Evolutionary conservation across 2,329 filamentous ascomycete genomes (phyloP), one percentile per base, ranked within the genome.

Genomic region (Colletotrichum sp.): DNA sequence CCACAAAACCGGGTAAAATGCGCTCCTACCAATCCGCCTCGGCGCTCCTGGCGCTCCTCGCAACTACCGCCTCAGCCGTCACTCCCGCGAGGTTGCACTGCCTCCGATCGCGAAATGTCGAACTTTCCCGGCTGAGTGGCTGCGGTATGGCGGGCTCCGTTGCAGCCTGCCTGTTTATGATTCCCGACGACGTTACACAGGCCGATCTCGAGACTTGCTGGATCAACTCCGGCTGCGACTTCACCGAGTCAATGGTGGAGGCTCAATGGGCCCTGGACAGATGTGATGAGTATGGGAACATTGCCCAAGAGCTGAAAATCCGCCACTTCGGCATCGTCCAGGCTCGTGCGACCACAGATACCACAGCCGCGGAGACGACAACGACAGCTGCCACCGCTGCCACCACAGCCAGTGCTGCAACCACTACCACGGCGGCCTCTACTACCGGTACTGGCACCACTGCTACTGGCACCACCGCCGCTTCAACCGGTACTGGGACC

Each of bases 141-240:
- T 90, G 89, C 80, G 88, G 87, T 63, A 81, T 88, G 79, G 80
- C 81, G 72, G 82, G 81, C 72, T 82, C 85, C 52, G 83, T 90
- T 77, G 80, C 82, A 67, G 74, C 82, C 79, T 91, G 89, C 81
- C 82, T 91, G 66, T 75, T 79, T 12, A 77, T 80, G 39, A 82
- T 85, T 34, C 76, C 83, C 16, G 66, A 79, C 69, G 77, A 81
- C 77, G 78, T 83, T 73, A 78, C 80, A 63, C 67, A 80, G 16
- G 69, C 75, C 21, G 82, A 86, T 64, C 75, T 91, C 72, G 82
- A 86, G 78, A 76, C 77, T 32, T 87, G 86, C 81, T 84, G 84
- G 79, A 60, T 78, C 64, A 71, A 78, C 34, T 81, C 83, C 67
- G 85, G 84, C 78, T 87, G 86, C 82, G 80, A 82, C 36, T 63